Evolutionary conservation across 2,329 filamentous ascomycete species (phyloP), one percentile per base, ranked within the genome.

Genomic region (Sporothrix globosa): DNA sequence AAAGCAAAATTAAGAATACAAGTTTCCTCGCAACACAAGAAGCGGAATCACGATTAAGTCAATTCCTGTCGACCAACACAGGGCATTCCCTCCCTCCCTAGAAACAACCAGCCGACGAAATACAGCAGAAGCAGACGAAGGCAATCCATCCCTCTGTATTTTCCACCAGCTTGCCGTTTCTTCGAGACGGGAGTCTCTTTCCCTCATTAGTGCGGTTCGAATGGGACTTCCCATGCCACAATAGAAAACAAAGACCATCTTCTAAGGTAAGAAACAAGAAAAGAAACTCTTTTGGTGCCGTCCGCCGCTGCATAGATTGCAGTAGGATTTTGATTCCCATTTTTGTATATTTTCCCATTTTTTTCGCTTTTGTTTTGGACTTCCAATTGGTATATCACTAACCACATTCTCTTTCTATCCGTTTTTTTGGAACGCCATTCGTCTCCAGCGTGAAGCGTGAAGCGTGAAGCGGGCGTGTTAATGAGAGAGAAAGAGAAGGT

Each of bases 161-260:
- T 21, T 6, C 41, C 44, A 30, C 27, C 30, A 24, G 39, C 30
- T 27, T n/a, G 14, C 34, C 53, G 5, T 41, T 19, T 46, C 34
- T 82, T 80, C 17, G n/a, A 79, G 79, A 78, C 81, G 80, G 69
- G 87, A 93, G 91, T 97, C 93, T 98, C 95, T 98, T 98, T 98
- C 95, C 95, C 93, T 97, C 94, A 91, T 97, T 86, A 97, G 93
- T 91, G 89, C 90, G 85, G 83, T 76, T 86, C 86, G 88, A 88
- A 78, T 85, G 85, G 83, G 82, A 82, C 76, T 70, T 63, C 74
- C 39, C 65, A 39, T 66, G 66, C 70, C 71, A 70, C 50, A 52
- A 69, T 50, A 72, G 58, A 41, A 19, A 63, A 69, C 58, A 61
- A 46, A 21, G 53, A 52, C 44, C 53, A 56, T 61, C 67, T 69